These are phyloP conservation scores for Colletotrichum australisinense DNA, from an alignment of 2,329 filamentous ascomycete species.

Conservation along the genomic window DNA sequence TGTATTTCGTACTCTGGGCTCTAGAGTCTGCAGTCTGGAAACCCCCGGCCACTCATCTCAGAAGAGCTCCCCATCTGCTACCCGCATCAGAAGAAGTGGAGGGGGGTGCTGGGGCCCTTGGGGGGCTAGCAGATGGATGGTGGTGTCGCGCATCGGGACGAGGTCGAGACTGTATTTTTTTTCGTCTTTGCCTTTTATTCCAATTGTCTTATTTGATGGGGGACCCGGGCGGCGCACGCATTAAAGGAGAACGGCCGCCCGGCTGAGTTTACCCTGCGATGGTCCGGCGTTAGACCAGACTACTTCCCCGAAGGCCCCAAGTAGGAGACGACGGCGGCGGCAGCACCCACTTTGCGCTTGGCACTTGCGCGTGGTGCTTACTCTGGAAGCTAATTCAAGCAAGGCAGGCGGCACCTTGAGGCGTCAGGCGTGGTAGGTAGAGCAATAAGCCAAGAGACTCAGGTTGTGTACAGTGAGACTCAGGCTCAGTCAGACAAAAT, in stretches of 20 bases:
- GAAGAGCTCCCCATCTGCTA: background rate
- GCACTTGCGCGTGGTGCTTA: constrained; percentile 3
- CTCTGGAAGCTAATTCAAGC: constrained; percentile 9
- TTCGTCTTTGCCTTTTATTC: background rate
- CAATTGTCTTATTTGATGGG: background rate
- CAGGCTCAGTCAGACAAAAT: constrained; percentile 20
- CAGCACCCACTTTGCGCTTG: constrained; percentile 23
- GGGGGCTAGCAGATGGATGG: constrained; percentile 3
- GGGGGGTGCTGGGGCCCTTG: background rate
- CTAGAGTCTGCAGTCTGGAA: background rate
- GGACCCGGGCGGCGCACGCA: constrained; percentile 16
- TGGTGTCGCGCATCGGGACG: constrained; percentile 15
- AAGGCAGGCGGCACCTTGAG: background rate
- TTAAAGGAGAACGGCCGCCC: constrained; percentile 19
- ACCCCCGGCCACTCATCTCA: background rate
- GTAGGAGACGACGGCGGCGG: constrained; percentile 21
- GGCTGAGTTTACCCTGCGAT: constrained; percentile 28
- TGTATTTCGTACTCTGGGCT: background rate
- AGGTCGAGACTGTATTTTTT: constrained; percentile 3
- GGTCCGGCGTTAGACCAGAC: constrained; percentile 18
- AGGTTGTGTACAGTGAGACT: background rate
- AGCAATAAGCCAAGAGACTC: background rate
- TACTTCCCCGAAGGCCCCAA: background rate
- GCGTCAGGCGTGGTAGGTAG: background rate
- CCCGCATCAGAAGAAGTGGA: background rate